Base-by-base conservation (phyloP, 495 filamentous ascomycete genomes). In the Penicillium herquei region DNA sequence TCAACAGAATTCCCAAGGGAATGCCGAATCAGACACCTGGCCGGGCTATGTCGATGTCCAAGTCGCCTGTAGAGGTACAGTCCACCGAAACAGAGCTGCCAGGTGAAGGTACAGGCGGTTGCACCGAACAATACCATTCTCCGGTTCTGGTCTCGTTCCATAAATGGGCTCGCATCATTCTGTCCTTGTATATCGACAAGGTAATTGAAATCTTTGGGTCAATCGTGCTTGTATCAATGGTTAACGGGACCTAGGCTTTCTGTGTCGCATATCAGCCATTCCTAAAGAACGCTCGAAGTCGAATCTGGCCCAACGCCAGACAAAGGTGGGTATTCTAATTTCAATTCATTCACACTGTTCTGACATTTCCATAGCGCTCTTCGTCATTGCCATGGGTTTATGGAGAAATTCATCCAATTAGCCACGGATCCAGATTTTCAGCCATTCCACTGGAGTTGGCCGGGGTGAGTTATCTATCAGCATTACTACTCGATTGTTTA, bases 391-490 rank as follows among this genome's bases (percentile, higher is more conserved):
- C 76, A 81, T 62, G 78, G 77, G 0, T 83, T 82, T 57, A 79
- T 83, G 70, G 76, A 76, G 18, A 81, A 79, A 41, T 83, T 82
- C 50, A 73, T 82, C 33, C 69, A 78, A 14, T 68, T 83, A 18
- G 75, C 79, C 3, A 78, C 75, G 3, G 76, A 80, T 39, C 71
- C 77, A 6, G 71, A 78, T 30, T 83, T 82, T 49, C 78, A 81
- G 46, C 79, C 80, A 1, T 83, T 81, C 42, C 77, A 79, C n/a
- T 83, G 80, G 80, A 81, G 78, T 59, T 82, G 78, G 70, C 80
- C 80, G 9, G 80, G 79, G 67, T 70, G 61, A 49, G 62, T 44
- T 18, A 31, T 35, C 7, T 9, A 0, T 16, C 46, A 14, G 17
- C 21, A 11, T 11, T 10, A 32, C 26, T 12, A 13, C 9, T 16